Base-by-base conservation (phyloP, 352 stramenopile species). In the Pythium dissimile region DNA sequence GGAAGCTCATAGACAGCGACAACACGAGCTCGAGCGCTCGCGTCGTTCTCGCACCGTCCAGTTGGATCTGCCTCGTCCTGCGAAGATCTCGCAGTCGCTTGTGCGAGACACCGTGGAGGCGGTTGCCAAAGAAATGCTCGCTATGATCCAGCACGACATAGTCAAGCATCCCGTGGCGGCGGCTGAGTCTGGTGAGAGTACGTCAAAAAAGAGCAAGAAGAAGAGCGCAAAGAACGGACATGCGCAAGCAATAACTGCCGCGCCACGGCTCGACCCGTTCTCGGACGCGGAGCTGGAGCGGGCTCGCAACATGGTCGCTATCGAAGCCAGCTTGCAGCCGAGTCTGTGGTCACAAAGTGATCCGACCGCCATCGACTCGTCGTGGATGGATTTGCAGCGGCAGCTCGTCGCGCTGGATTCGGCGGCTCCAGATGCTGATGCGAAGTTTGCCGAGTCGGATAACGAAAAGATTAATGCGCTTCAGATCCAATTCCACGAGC, bases 301-400 rank as follows among this genome's bases (percentile, higher is more conserved):
- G 5, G 85, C 83, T 9, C 71, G 72, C 24, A 88, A 90, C 63
- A 84, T 92, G 72, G 69, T 94, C 23, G 61, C 82, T n/a, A 80
- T 94, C 43, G 85, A 94, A 58, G 80, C 79, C 30, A 90, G 75
- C 66, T 47, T 93, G 28, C 50, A 49, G 3, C 32, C 30, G 2
- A 69, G 82, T 41, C 31, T 72, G 11, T 93, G 83, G 83, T 66
- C 74, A 31, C 48, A 44, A 3, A 30, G 51, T 34, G 48, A 72
- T 8, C 3, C 56, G 10, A 38, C 38, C 2, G 24, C 32, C 15
- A 18, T 87, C 8, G 56, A 43, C 15, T 31, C 57, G 1, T 61
- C 58, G 41, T 92, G 82, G 82, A 51, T 56, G 5, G 41, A 73
- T 30, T 39, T 61, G 21, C 82, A 92, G 64, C 20, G 45, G 0